Conservation (phyloP, 257 asterid species). For the Osmanthus fragrans region DNA sequence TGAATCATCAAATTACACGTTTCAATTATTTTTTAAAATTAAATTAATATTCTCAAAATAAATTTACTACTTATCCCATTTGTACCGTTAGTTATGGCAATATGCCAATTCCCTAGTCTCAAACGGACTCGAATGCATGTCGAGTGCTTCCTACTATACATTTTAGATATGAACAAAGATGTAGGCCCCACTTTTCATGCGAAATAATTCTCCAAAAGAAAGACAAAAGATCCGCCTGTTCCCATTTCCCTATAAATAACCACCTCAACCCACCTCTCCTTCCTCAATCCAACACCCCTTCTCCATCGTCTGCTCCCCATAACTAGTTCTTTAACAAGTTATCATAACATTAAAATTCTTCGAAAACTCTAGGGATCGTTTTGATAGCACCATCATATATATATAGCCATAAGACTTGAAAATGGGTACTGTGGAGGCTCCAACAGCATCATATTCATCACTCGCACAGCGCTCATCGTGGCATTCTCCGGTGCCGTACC, state of each 20-base stretch:
- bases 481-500: slow-evolving; percentile 96
- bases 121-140: neutral
- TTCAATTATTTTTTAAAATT: too few relatives aligned
- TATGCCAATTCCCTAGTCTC: neutral
- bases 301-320: neutral
- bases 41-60: neutral
- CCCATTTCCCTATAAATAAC: slow-evolving; percentile 23
- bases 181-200: slow-evolving; percentile 36
- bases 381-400: neutral
- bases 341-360: neutral
- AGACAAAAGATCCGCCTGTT: neutral
- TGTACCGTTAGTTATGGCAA: neutral
- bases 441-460: slow-evolving; percentile 19
- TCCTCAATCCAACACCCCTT: neutral
- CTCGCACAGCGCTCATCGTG: slow-evolving; percentile 55
- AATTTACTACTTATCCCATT: too few relatives aligned
- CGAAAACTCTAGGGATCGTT: neutral
- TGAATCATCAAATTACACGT: neutral
- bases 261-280: slow-evolving; percentile 6
- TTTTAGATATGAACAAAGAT: neutral
- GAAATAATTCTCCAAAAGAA: slow-evolving; percentile 34
- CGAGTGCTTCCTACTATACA: neutral
- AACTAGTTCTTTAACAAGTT: neutral
- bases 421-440: slow-evolving; percentile 39
- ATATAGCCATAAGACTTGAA: neutral